Evolutionary conservation across 768 basidiomycete species (phyloP), one percentile per base, ranked within the genome.

Genomic region (Kwoniella botswanensis): DNA sequence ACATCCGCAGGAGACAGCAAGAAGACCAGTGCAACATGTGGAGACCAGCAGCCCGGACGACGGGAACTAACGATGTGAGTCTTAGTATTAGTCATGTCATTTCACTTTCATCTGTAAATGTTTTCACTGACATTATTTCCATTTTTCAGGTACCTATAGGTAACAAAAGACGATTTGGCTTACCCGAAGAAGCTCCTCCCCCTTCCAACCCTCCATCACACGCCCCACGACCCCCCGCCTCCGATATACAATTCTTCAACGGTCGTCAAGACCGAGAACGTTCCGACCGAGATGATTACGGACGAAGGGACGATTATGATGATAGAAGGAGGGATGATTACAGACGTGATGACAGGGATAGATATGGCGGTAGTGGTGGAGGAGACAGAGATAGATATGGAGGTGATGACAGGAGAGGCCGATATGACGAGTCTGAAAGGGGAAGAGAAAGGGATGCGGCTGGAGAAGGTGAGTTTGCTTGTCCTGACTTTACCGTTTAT

Each of bases 21-120:
- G 35, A 53, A 22, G 11, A 21, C 57, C 41, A 15, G 57, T 56
- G 15, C 69, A 75, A 13, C 44, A 82, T 82, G 80, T 84, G 83
- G 83, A 63, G 83, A 73, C 77, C 80, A 71, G 92, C 92, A 67
- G 93, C 93, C 68, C 90, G 90, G 76, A 91, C 94, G 35, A 92
- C 92, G 50, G 94, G 94, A 68, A 95, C 94, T 22, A 97, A 97
- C 77, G 94, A 96, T 56, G 93, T 92, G 50, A 77, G 89, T 85
- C 42, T 42, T 17, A 61, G 60, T 35, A 35, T 35, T 35, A 35
- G 35, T 35, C 35, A 35, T 35, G 35, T 6, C 57, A 54, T 52
- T 15, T 21, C 53, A 42, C 35, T 10, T 22, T 29, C 12, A 24
- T 50, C 24, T 10, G n/a, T 35, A 35, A 21, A 17, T n/a, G 21